These are phyloP conservation scores for Talaromyces verruculosus DNA, from an alignment of 2,329 filamentous ascomycete genomes.

Conservation along the genomic window DNA sequence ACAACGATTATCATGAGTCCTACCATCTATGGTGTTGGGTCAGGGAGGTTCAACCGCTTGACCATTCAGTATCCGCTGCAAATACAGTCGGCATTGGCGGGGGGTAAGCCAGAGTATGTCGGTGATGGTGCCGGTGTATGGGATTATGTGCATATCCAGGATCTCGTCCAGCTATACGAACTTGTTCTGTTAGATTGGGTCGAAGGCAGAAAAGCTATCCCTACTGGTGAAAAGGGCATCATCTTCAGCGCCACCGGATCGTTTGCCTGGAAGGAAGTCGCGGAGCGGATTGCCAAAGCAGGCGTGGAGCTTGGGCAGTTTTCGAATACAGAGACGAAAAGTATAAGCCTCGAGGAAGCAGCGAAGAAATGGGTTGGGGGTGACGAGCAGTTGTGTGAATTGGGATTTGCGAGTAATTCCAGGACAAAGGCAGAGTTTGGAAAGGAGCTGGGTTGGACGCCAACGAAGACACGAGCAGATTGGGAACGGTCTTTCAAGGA, in stretches of 20 bases:
- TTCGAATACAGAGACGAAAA: not conserved
- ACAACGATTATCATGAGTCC: constrained; percentile 51
- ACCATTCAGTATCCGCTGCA: constrained; percentile 2
- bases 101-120: not conserved
- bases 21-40: constrained; percentile 47
- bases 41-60: not conserved
- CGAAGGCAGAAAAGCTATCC: not conserved
- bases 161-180: not conserved
- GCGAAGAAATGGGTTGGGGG: not conserved
- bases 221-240: not conserved
- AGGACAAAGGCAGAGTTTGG: constrained; percentile 11
- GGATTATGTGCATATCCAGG: not conserved
- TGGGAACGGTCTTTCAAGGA: constrained; percentile 10
- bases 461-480: constrained; percentile 10
- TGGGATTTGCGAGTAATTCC: constrained; percentile 15
- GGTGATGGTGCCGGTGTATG: not conserved
- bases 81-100: not conserved
- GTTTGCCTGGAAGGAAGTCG: constrained; percentile 9
- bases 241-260: constrained; percentile 9
- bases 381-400: constrained; percentile 9
- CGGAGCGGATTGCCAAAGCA: constrained; percentile 9
- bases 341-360: not conserved
- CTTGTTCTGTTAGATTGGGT: constrained; percentile 7
- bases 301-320: constrained; percentile 5
- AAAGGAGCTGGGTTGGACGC: constrained; percentile 11